Evolutionary conservation across 169 alveolate species (phyloP).

Genomic region (Perkinsus olseni): DNA sequence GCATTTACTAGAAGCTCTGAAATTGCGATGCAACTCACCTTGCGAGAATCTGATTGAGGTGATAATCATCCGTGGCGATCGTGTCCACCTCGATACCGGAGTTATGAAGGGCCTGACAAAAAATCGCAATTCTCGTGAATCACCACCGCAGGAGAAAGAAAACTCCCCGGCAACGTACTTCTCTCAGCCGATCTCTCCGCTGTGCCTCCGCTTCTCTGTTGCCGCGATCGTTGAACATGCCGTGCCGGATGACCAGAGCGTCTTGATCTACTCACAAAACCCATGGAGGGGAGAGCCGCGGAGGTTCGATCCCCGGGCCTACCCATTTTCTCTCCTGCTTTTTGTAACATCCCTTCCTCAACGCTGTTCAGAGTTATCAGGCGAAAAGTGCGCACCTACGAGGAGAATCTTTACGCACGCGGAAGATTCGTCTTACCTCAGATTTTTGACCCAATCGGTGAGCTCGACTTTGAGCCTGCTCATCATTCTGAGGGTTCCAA

Average conservation of each 20-base stretch:
- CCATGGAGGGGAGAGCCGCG: background rate
- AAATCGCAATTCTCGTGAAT: background rate
- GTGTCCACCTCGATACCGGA: background rate
- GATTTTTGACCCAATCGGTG: conserved; percentile 90
- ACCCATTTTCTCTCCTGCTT: conserved; percentile 60
- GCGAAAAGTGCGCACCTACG: conserved; percentile 52
- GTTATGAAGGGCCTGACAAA: background rate
- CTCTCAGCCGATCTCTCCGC: conserved; percentile 16
- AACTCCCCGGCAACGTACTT: background rate
- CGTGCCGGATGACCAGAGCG: conserved; percentile 47
- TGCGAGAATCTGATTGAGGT: background rate
- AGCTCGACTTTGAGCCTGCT: conserved; percentile 82
- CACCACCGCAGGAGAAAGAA: background rate
- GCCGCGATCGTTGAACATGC: conserved; percentile 44
- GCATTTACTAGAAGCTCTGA: no score
- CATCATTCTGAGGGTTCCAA: conserved; percentile 91
- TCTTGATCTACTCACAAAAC: conserved; percentile 35
- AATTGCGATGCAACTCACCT: background rate
- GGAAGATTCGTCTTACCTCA: conserved; percentile 52
- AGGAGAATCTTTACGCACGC: background rate
- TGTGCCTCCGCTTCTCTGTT: background rate
- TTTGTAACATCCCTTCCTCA: conserved; percentile 84
- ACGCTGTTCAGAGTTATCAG: conserved; percentile 80
- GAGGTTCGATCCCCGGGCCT: background rate
- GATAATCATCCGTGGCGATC: background rate